Evolutionary conservation across 768 basidiomycete genomes (phyloP), one percentile per base, ranked within the genome.

Genomic region (Paxillus ammoniavirescens): DNA sequence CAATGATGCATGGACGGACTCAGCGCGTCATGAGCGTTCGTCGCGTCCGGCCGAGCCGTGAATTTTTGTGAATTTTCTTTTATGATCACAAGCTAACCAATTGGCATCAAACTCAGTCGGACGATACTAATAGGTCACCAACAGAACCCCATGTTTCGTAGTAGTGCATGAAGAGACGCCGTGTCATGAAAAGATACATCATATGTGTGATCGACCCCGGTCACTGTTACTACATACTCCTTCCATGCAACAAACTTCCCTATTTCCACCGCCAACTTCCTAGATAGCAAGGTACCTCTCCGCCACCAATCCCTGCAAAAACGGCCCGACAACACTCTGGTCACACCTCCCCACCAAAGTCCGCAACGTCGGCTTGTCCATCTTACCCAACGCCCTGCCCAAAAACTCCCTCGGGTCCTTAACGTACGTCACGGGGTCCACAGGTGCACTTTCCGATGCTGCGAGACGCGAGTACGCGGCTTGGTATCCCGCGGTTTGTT

Each of bases 381-480:
- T 37, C 10, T 54, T 47, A 6, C 54, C 62, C 4, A 74, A 57
- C 31, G 79, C 75, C 54, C 77, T 74, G 0, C 81, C 76, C 21
- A 86, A 66, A 55, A 77, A 86, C 43, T 73, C 74, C 43, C 77
- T 71, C n/a, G 82, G 80, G 59, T 87, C 77, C 17, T 70, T 72
- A 2, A 85, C 77, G 61, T 86, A 82, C 10, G 72, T 78, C 9
- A 86, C 82, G 0, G 85, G 84, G 66, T 93, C 91, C 1, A 65
- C 69, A 40, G 77, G 75, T 0, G 68, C 68, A 1, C 70, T 72
- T 59, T 91, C 89, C 1, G 87, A 86, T 1, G 96, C 91, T 0
- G 93, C 95, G 15, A 98, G 79, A 35, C 89, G 82, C 48, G 93
- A 93, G 73, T 95, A 98, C 4, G 93, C 90, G 0, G 93, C 91